Evolutionary conservation across 768 basidiomycete genomes (phyloP).

Genomic region (Psilocybe cyanescens): DNA sequence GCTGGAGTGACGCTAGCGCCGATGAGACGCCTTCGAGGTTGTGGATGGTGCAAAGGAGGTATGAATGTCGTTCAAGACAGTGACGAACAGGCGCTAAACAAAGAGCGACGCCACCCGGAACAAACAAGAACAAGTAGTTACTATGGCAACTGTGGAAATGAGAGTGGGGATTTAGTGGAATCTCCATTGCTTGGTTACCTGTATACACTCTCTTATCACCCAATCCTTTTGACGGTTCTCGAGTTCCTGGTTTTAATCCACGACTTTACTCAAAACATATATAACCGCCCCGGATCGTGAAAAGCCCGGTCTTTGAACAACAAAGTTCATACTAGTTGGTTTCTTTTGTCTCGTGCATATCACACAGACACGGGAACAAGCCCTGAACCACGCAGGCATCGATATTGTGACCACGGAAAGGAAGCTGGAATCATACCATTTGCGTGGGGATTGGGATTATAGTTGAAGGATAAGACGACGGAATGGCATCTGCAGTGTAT

Average conservation of each 20-base stretch:
- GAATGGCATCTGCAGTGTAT: conserved; percentile 32
- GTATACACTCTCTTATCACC: conserved; percentile 5
- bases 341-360: neutral
- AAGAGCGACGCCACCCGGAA: neutral
- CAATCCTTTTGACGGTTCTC: conserved; percentile 14
- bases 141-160: conserved; percentile 15
- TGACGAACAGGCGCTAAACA: too few relatives aligned
- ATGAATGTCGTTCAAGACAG: too few relatives aligned
- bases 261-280: neutral
- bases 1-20: too few relatives aligned
- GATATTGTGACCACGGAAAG: neutral
- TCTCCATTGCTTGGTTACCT: conserved; percentile 11
- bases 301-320: conserved; percentile 1
- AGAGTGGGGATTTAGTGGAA: neutral
- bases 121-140: conserved; percentile 20
- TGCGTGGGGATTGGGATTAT: neutral
- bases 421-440: neutral
- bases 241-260: neutral
- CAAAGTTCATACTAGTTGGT: neutral
- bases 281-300: neutral
- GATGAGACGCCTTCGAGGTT: too few relatives aligned
- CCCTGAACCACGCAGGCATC: neutral
- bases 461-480: conserved; percentile 1
- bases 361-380: neutral
- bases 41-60: too few relatives aligned